phyloP scores from a whole-genome alignment of 2,329 filamentous ascomycete genomes.

The Davidsoniella virescens region DNA sequence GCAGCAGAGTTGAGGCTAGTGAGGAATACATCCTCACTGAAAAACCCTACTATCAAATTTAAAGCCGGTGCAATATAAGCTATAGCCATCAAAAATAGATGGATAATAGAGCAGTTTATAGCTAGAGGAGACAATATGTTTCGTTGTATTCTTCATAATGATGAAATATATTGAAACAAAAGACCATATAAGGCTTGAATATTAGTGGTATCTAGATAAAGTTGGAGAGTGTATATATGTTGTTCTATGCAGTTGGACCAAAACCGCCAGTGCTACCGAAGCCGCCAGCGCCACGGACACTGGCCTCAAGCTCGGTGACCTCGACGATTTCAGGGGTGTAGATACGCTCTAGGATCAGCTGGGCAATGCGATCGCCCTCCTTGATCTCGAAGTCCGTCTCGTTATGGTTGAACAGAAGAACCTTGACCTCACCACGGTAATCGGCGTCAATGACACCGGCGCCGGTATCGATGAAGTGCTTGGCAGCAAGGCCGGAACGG shows the following conservation, averaged over 20 bases:
- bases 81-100: background rate
- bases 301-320: conserved; percentile 76
- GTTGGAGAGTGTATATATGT: background rate
- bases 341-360: conserved; percentile 87
- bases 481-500: conserved; percentile 76
- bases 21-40: conserved; percentile 52
- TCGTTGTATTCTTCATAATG: too few species aligned
- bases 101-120: too few species aligned
- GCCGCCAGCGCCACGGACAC: conserved; percentile 74
- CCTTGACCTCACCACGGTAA: conserved; percentile 86
- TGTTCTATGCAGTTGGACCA: background rate
- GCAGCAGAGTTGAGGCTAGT: conserved; percentile 81
- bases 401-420: conserved; percentile 84
- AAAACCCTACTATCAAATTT: conserved; percentile 49
- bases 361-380: conserved; percentile 79
- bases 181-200: too few species aligned
- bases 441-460: conserved; percentile 96
- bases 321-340: conserved; percentile 86
- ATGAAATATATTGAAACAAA: too few species aligned
- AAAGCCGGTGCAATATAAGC: conserved; percentile 26
- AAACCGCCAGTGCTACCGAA: conserved; percentile 71
- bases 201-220: background rate
- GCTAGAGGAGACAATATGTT: too few species aligned
- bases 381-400: conserved; percentile 68
- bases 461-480: conserved; percentile 91